Percentiles rank a stretch among this genome's conserved stretches.
Evolutionary conservation across 805 yeast genomes (phyloP).

Genomic region (Suhomyces sp.): DNA sequence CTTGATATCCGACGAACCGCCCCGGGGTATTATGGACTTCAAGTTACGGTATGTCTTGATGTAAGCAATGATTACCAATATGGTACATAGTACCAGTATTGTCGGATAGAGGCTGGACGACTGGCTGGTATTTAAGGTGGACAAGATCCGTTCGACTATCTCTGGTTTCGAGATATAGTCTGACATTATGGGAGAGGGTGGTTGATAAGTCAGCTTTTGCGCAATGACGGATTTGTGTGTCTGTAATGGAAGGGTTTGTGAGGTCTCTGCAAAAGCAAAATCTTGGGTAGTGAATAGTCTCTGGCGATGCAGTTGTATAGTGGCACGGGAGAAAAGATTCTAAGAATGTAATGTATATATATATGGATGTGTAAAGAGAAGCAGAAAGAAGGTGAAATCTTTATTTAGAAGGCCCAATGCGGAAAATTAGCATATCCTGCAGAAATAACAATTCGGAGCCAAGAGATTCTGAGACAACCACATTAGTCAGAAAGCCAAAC

Average conservation of each 20-base stretch:
- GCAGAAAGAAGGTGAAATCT: background rate
- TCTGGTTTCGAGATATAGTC: background rate
- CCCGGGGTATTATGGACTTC: conserved; percentile 5
- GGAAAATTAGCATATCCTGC: background rate
- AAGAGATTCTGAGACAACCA: background rate
- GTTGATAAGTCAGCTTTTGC: background rate
- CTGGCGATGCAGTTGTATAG: background rate
- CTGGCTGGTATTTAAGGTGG: background rate
- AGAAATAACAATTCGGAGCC: background rate
- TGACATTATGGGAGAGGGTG: background rate
- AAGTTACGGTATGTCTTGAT: conserved; percentile 5
- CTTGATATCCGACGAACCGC: conserved; percentile 6
- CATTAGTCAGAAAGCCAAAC: background rate
- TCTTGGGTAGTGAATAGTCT: background rate
- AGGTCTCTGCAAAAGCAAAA: background rate
- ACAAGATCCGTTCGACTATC: background rate
- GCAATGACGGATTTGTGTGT: background rate
- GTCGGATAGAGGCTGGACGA: background rate
- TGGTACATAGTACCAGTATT: background rate
- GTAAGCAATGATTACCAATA: background rate
- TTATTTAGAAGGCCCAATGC: background rate
- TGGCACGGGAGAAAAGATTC: background rate
- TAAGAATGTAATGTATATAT: background rate
- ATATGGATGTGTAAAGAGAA: background rate
- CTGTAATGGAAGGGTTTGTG: background rate